Base-by-base conservation (phyloP, 768 basidiomycete species). In the Boletus rubescentipes region DNA sequence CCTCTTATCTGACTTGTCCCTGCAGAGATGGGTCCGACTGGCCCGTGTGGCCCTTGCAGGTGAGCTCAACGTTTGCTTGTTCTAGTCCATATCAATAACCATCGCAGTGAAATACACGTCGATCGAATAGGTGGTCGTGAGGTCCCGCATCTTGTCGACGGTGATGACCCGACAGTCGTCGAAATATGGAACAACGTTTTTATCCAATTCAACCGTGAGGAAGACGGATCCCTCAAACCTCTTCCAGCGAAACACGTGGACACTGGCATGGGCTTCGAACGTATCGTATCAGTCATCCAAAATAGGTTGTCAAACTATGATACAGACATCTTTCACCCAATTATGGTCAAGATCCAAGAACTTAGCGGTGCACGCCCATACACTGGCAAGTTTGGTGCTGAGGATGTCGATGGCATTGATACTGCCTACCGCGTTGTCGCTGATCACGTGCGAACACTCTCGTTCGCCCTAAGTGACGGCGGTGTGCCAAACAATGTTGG, bases 141-240 rank as follows among this genome's bases (percentile, higher is more conserved):
- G 67, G 96, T 94, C 47, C 83, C 94, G 7, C 79, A 86, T 63
- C 84, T 97, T 43, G 97, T 99, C 61, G 98, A 99, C 70, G 80
- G 86, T 62, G 97, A 99, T 69, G 97, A 98, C 67, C 94, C 97
- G 2, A 87, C 95, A 58, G 97, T 99, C 9, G 81, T 99, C 53
- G 93, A 96, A 72, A 95, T 99, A 61, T 99, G 97, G 97, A 99
- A 99, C 77, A 98, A 97, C 69, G 97, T 99, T 52, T 99, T 98
- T 70, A 98, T 99, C 67, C 95, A 98, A 65, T 99, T 90, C 77
- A 98, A 99, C 69, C 90, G 97, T 43, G 96, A 98, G 71, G 82
- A 84, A 40, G 90, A 95, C 53, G 89, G 90, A 37, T 83, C 86
- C 18, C 80, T 99, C 15, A 84, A 81, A 48, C 55, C 82, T 1